Evolutionary conservation across 2,329 filamentous ascomycete genomes (phyloP).

Genomic region (Pseudogymnoascus sp.): DNA sequence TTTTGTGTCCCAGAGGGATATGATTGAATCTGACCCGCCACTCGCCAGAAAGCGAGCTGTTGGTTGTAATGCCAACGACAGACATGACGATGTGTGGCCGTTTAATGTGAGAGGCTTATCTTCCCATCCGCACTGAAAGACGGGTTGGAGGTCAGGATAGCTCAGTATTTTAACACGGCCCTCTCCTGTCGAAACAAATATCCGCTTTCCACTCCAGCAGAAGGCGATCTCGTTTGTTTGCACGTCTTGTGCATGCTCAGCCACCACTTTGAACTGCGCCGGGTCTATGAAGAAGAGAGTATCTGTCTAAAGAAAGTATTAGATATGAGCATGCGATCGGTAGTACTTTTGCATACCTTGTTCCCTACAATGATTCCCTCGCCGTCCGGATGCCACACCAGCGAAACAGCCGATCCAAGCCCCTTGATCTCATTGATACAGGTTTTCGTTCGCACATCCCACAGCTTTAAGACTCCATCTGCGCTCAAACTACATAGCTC

Average conservation of each 20-base stretch:
- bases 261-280: constrained; percentile 46
- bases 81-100: constrained; percentile 67
- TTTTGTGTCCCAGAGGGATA: constrained; percentile 69
- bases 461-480: constrained; percentile 70
- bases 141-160: constrained; percentile 56
- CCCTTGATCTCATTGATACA: constrained; percentile 63
- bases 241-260: constrained; percentile 52
- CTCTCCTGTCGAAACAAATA: constrained; percentile 65
- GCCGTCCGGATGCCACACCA: constrained; percentile 69
- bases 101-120: constrained; percentile 52
- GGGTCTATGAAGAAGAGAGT: constrained; percentile 57
- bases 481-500: constrained; percentile 68
- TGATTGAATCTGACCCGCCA: constrained; percentile 67
- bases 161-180: constrained; percentile 64
- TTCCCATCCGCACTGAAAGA: constrained; percentile 38
- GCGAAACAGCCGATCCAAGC: constrained; percentile 59
- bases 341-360: constrained; percentile 44
- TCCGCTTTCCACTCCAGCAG: constrained; percentile 62
- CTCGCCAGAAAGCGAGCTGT: constrained; percentile 65
- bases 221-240: constrained; percentile 70
- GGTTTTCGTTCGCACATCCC: constrained; percentile 69
- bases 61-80: constrained; percentile 62
- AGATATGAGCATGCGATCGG: constrained; percentile 43
- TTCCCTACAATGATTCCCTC: constrained; percentile 64
- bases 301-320: constrained; percentile 52